These are phyloP conservation scores for Microsporum canis DNA, from an alignment of 2,329 filamentous ascomycete species.

Conservation along the genomic window DNA sequence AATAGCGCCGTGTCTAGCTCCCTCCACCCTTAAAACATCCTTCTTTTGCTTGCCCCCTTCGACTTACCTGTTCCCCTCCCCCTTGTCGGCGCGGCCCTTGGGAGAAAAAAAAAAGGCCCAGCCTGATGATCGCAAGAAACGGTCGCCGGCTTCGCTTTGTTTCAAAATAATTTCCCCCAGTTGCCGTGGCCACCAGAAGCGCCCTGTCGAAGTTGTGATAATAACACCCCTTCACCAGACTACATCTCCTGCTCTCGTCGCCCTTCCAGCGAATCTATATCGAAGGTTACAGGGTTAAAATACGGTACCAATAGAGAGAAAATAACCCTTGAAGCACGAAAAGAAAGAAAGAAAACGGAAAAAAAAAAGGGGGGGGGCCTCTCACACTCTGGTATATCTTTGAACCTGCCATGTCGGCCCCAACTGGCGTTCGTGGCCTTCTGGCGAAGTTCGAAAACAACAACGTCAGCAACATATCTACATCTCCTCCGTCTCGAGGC, in stretches of 20 bases:
- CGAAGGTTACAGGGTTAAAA: not conserved
- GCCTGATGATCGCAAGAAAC: not conserved
- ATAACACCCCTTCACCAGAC: not conserved
- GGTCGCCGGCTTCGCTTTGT: not conserved
- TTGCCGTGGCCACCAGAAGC: not conserved
- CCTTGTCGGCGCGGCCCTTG: not conserved
- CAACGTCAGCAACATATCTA: conserved; percentile 51
- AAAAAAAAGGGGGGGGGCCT: not conserved
- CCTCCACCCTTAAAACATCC: not conserved
- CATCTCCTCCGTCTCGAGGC: conserved; percentile 56
- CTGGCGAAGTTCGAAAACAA: conserved; percentile 71
- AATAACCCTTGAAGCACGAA: not conserved
- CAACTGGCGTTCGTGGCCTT: conserved; percentile 57
- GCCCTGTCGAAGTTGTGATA: not conserved
- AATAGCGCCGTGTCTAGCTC: conserved; percentile 2
- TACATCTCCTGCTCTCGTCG: not conserved
- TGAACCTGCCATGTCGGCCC: conserved; percentile 14
- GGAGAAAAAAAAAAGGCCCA: not conserved
- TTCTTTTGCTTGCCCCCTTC: not conserved
- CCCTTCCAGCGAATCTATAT: not conserved
- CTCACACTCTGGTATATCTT: conserved; percentile 6
- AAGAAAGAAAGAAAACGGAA: not conserved
- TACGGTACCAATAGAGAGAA: not conserved
- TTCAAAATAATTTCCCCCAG: conserved; percentile 3
- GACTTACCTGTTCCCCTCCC: not conserved